Evolutionary conservation across 257 asterid genomes (phyloP), one percentile per base, ranked within the genome.

Genomic region (Salvia rosmarinus): DNA sequence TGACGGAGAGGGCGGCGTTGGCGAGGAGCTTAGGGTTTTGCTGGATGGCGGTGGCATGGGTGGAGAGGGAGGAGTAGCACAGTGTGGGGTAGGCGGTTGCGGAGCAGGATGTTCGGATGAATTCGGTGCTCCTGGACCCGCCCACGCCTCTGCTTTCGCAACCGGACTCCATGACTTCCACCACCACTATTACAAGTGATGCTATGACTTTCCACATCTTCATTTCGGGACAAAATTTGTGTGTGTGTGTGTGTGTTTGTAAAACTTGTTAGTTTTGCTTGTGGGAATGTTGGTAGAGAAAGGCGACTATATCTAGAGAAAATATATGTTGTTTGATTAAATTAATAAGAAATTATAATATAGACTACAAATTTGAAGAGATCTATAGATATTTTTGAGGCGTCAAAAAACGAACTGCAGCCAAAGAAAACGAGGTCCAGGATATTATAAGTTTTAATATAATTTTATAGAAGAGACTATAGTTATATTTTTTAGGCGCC

Each of bases 1-100:
- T 74, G 58, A 85, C 80, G 17, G 88, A 63, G 57, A 91, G 86
- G 71, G 97, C 89, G n/a, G 84, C 73, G 46, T 65, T 79, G 28
- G 95, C 89, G 11, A 91, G 72, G 71, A 83, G 83, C 73, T 78
- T 82, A 0, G 90, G 87, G 79, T 75, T 70, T n/a, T 66, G 78
- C 30, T 84, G 81, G 67, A 89, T 81, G 40, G 75, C 66, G 59
- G 68, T 61, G 39, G 91, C 87, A 42, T 80, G 87, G 81, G 58
- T 34, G 1, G 85, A 74, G 69, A 91, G 92, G 60, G 96, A 82
- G 39, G 81, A 23, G 84, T 68, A 83, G 84, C 98, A 89, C 8
- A 91, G 91, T 0, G 25, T 39, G 1, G 95, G 97, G 79, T 91
- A 91, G 44, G 84, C 39, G 30, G 97, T 91, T 60, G 85, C 35